Conservation (phyloP, 1,284 basidiomycete species). For the Apiotrichum domesticum region DNA sequence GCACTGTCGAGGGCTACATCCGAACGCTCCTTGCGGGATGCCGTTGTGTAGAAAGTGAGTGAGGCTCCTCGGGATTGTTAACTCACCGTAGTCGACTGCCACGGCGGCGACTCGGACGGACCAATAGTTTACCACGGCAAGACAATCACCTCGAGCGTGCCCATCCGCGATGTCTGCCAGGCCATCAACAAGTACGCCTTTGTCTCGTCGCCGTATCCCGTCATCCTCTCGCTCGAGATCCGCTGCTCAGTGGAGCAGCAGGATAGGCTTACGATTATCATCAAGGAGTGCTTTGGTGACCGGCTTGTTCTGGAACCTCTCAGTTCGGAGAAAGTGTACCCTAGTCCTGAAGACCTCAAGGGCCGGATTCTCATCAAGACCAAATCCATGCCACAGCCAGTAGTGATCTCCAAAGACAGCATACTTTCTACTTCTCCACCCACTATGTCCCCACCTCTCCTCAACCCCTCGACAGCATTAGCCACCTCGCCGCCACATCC, state of each 20-base stretch:
- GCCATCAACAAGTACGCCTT: conserved; percentile 92
- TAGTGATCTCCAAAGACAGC: neutral
- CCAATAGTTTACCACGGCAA: conserved; percentile 86
- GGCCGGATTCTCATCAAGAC: conserved; percentile 81
- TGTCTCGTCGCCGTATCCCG: conserved; percentile 83
- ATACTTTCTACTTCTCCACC: conserved; percentile 3
- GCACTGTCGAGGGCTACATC: conserved; percentile 93
- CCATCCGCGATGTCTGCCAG: conserved; percentile 74
- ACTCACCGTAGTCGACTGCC: conserved; percentile 73
- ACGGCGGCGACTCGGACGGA: conserved; percentile 70
- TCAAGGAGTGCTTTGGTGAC: conserved; percentile 72
- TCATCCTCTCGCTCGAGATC: conserved; percentile 91
- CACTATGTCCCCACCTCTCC: neutral
- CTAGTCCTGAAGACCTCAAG: conserved; percentile 81
- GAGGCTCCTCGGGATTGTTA: neutral
- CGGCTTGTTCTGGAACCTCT: conserved; percentile 59
- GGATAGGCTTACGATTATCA: conserved; percentile 69
- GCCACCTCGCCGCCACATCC: neutral
- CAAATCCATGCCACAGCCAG: conserved; percentile 6
- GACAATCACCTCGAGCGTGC: conserved; percentile 81
- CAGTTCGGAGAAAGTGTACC: conserved; percentile 51
- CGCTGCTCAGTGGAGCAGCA: conserved; percentile 82
- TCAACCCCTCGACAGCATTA: neutral
- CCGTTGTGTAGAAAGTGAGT: conserved; percentile 82
- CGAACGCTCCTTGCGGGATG: conserved; percentile 85